phyloP scores from a whole-genome alignment of 768 basidiomycete species.

The Dioszegia hungarica region DNA sequence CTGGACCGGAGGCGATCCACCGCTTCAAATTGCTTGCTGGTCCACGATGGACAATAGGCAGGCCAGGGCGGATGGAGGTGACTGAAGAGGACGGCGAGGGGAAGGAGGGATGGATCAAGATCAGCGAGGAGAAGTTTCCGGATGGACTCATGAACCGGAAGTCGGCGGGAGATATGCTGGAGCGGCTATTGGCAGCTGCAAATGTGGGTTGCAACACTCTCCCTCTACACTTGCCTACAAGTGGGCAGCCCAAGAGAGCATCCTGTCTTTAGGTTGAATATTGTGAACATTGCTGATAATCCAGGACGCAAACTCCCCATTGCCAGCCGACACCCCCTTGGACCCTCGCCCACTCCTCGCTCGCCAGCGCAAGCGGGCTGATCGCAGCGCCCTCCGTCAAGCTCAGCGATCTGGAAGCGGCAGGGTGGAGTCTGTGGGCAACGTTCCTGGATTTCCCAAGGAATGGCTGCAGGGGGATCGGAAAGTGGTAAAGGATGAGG shows the following conservation, averaged over 20 bases:
- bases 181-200: conserved; percentile 70
- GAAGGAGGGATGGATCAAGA: conserved; percentile 77
- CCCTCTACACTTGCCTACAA: background rate
- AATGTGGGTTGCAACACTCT: conserved; percentile 61
- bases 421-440: background rate
- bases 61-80: conserved; percentile 22
- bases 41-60: conserved; percentile 68
- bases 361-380: conserved; percentile 4
- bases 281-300: background rate
- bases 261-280: no score
- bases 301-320: conserved; percentile 1
- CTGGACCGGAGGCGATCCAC: conserved; percentile 62
- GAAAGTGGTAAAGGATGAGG: background rate
- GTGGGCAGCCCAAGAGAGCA: background rate
- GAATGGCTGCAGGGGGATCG: conserved; percentile 1
- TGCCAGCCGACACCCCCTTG: background rate
- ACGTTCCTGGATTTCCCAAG: conserved; percentile 2
- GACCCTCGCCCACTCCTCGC: conserved; percentile 6
- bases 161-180: conserved; percentile 83
- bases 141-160: conserved; percentile 82
- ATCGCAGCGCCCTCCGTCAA: background rate
- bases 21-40: conserved; percentile 86
- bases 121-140: conserved; percentile 82
- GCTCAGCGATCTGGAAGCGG: background rate
- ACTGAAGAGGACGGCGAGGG: conserved; percentile 9